Percentiles rank a stretch among this genome's conserved stretches.
Evolutionary conservation across 352 stramenopile genomes (phyloP).

Genomic region (Phytophthora idaei): DNA sequence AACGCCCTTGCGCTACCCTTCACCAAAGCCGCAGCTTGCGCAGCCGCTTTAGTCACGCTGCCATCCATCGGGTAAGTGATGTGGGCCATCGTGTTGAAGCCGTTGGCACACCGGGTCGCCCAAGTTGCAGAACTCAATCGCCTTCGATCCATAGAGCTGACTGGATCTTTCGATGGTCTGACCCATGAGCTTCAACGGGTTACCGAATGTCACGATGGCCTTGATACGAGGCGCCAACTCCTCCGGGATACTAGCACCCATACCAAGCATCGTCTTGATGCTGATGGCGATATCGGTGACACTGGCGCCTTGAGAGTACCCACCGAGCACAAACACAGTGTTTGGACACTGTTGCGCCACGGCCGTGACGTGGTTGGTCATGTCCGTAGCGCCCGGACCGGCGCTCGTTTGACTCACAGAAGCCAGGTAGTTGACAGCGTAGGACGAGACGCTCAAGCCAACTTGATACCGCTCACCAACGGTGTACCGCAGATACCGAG

Average conservation of each 20-base stretch:
- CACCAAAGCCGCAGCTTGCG: constrained; percentile 21
- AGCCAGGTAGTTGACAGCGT: constrained; percentile 35
- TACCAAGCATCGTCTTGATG: constrained; percentile 27
- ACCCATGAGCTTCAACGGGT: constrained; percentile 31
- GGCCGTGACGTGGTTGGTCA: constrained; percentile 33
- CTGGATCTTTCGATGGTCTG: constrained; percentile 30
- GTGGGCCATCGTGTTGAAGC: constrained; percentile 34
- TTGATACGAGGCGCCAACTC: constrained; percentile 31
- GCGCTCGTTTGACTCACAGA: constrained; percentile 25
- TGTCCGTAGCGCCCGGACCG: constrained; percentile 32
- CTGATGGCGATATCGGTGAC: constrained; percentile 40
- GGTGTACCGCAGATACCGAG: constrained; percentile 31
- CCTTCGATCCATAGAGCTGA: constrained; percentile 28
- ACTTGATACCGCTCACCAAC: constrained; percentile 21
- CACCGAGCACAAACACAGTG: constrained; percentile 29
- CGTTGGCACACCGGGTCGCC: constrained; percentile 31
- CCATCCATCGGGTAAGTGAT: constrained; percentile 32
- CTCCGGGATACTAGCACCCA: constrained; percentile 23
- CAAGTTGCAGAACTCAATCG: constrained; percentile 33
- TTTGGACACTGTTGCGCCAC: constrained; percentile 30
- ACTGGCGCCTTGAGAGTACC: constrained; percentile 39
- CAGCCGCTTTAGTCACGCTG: constrained; percentile 25
- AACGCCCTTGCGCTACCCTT: not conserved
- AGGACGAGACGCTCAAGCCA: constrained; percentile 30
- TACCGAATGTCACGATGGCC: constrained; percentile 40